Base-by-base conservation (phyloP, 2,329 filamentous ascomycete genomes). In the Clonostachys solani region DNA sequence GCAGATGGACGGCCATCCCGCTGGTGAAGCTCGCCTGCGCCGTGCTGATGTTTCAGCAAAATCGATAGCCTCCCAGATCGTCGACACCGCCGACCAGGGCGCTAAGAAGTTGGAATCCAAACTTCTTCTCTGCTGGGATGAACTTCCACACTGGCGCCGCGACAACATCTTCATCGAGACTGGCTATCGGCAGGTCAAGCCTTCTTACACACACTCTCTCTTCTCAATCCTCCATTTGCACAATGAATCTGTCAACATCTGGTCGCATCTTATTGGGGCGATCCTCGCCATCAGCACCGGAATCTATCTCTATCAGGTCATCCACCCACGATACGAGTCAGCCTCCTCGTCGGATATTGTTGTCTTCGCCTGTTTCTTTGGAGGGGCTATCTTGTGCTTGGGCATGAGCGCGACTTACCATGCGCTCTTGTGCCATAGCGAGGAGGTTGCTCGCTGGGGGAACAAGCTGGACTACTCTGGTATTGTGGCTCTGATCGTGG, bases 381-480 rank as follows among this genome's bases (percentile, higher is more conserved):
- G 72, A 19, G 89, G 90, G 41, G 87, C 86, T 2, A 76, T 83
- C 29, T 59, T 81, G 34, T 92, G 89, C 57, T 71, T 94, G 45
- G 85, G 86, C 18, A 89, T 92, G 84, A 91, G 86, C 56, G 87
- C 90, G 6, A 87, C 86, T 4, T 99, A 84, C 62, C 94, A 99
- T 63, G 80, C 88, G 3, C 79, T 96, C 43, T 83, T 78, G 18
- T 96, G 96, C 55, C 94, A 99, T 65, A 94, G 88, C 16, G 80
- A 83, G 36, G 67, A 69, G 2, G 89, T 96, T 13, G 84, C 87
- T 3, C 84, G 81, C 51, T 88, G 90, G 73, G 92, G 92, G 12
- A 97, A 97, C 64, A 89, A 95, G 65, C 72, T 97, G 48, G 94
- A 99, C 63, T 97, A 99, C 63, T 81, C 92, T 6, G 94, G 94